Evolutionary conservation across 345 rosid species (phyloP), one percentile per base, ranked within the genome.

Genomic region (Anastatica hierochuntica): DNA sequence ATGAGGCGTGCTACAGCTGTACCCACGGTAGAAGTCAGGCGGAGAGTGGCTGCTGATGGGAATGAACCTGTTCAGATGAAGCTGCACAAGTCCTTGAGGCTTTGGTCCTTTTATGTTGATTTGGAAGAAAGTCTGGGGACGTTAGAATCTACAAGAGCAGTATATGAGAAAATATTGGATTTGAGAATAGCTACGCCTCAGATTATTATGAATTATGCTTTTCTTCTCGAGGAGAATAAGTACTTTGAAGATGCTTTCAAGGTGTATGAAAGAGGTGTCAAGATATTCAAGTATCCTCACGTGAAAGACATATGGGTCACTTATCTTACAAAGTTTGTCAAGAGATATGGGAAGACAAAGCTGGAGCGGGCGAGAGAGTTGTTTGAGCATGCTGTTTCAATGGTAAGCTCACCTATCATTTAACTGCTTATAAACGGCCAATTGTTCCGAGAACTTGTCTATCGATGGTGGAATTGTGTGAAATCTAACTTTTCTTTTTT

Each of bases 231-330:
- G 95, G 95, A 85, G 58, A 78, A 88, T 55, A 88, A 79, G 59
- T 92, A 83, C 57, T 88, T 92, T 35, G 97, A 92, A 77, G 97
- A 92, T 79, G 99, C 99, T 61, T 92, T 92, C 77, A 92, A 84
- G 79, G 97, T 85, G 23, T 88, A 92, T 61, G 97, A 92, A 76
- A 78, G 94, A 66, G 97, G 99, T 42, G 94, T 92, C 60, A 92
- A 88, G 77, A 85, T 92, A 66, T 92, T 88, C 59, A 92, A 92
- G 71, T 83, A 92, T 60, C 99, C 99, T 19, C 99, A 88, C 38
- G 99, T 88, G 45, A 88, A 88, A 71, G 97, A 92, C 62, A 73
- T 85, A 24, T 92, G 99, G 98, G 88, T 83, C 8, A 85, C 94
- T 0, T 92, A 85, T 72, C 80, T 92, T 34, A 74, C 97, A 12